Evolutionary conservation across 163 green algal genomes (phyloP).

Genomic region (Scenedesmus sp.): DNA sequence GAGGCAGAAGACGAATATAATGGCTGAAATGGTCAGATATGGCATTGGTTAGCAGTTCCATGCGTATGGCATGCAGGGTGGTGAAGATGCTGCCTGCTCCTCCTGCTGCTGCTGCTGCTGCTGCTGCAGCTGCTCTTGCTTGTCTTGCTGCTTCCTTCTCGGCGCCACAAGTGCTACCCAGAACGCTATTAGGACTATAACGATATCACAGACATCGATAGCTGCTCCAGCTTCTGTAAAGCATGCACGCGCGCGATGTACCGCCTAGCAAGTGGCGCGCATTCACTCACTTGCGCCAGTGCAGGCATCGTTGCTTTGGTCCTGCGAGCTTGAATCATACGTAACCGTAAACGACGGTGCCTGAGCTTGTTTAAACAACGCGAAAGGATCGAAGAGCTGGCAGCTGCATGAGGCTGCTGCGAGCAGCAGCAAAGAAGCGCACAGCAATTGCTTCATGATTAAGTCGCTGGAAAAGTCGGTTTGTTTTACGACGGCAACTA

Average conservation of each 20-base stretch:
- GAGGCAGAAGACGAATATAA: not conserved
- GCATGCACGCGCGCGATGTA: not conserved
- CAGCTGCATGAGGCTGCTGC: slow-evolving; percentile 27
- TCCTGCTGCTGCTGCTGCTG: not conserved
- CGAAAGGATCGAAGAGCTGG: slow-evolving; percentile 34
- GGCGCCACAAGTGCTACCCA: not conserved
- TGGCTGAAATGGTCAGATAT: not conserved
- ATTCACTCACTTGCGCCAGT: slow-evolving; percentile 38
- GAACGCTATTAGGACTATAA: not conserved
- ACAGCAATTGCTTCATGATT: not conserved
- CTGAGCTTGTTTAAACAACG: slow-evolving; percentile 5
- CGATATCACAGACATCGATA: not conserved
- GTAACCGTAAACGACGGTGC: slow-evolving; percentile 25
- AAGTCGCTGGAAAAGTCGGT: not conserved
- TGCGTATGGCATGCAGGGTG: not conserved
- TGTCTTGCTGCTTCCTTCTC: not conserved
- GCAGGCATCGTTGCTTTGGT: slow-evolving; percentile 43
- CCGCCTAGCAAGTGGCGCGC: not conserved
- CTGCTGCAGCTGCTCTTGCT: not conserved
- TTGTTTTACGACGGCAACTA: not conserved
- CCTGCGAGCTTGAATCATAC: not conserved
- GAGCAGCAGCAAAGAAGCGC: not conserved
- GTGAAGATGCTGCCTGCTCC: not conserved
- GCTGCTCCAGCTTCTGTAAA: not conserved
- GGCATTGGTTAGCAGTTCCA: not conserved